Evolutionary conservation across 257 asterid genomes (phyloP).

Genomic region (Solanum ossicruentum): DNA sequence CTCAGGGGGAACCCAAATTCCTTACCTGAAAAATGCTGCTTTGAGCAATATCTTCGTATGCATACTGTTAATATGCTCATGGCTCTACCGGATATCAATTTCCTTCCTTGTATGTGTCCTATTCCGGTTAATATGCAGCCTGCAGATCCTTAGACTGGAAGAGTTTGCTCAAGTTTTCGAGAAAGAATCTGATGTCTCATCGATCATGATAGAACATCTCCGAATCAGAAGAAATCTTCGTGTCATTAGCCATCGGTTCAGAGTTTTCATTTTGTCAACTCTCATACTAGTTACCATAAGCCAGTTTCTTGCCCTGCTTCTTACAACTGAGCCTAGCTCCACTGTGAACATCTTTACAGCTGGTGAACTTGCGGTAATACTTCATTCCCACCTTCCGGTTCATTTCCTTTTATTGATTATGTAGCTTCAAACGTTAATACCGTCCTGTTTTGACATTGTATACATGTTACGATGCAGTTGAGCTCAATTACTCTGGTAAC

Average conservation of each 20-base stretch:
- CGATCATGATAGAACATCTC: conserved; percentile 70
- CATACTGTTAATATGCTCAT: conserved; percentile 51
- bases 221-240: conserved; percentile 72
- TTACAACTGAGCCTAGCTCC: conserved; percentile 45
- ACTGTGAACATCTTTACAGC: conserved; percentile 38
- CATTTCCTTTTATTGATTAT: background rate
- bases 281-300: conserved; percentile 64
- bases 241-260: conserved; percentile 76
- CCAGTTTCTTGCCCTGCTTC: conserved; percentile 62
- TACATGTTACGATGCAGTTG: conserved; percentile 30
- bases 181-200: conserved; percentile 48
- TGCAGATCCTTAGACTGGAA: conserved; percentile 65
- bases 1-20: conserved; percentile 74
- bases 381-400: background rate
- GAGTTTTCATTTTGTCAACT: conserved; percentile 56
- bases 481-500: conserved; percentile 71
- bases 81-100: conserved; percentile 75
- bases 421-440: background rate
- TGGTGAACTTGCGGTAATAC: conserved; percentile 71
- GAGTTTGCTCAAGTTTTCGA: conserved; percentile 78
- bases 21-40: conserved; percentile 46
- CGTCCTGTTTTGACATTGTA: background rate
- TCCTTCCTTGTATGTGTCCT: conserved; percentile 75
- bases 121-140: conserved; percentile 69
- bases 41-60: conserved; percentile 48